Evolutionary conservation across 495 filamentous ascomycete species (phyloP).

Genomic region (Penicillium tannophilum): DNA sequence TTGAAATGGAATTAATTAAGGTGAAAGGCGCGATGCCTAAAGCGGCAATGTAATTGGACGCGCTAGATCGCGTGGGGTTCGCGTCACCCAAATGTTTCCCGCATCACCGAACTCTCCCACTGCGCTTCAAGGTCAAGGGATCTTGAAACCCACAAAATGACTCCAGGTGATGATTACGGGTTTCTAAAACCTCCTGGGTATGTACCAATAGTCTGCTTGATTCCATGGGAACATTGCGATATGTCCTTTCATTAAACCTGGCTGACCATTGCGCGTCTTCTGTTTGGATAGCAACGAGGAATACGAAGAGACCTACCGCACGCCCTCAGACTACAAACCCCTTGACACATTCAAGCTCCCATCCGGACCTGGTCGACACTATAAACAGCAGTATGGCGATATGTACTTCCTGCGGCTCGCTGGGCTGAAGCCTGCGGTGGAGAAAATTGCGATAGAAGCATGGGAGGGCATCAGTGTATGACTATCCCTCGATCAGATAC

Average conservation of each 20-base stretch:
- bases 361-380: conserved; percentile 69
- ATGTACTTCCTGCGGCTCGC: conserved; percentile 94
- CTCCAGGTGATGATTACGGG: conserved; percentile 29
- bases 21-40: conserved; percentile 14
- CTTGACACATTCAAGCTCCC: conserved; percentile 71
- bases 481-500: neutral
- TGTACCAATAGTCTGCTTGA: conserved; percentile 5
- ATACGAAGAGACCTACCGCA: conserved; percentile 45
- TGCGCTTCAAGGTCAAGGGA: neutral
- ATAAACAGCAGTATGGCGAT: conserved; percentile 94
- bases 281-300: conserved; percentile 39
- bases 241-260: neutral
- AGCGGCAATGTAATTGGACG: conserved; percentile 36
- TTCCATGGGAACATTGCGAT: neutral
- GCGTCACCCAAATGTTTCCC: conserved; percentile 19
- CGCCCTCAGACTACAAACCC: conserved; percentile 70
- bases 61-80: conserved; percentile 28
- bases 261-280: conserved; percentile 23
- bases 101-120: conserved; percentile 7
- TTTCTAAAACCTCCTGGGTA: conserved; percentile 45
- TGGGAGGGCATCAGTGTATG: conserved; percentile 73
- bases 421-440: conserved; percentile 82
- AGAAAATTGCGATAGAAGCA: conserved; percentile 67
- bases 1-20: neutral
- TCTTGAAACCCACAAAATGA: conserved; percentile 28